Percentiles rank a stretch among this genome's conserved stretches.
phyloP scores from a whole-genome alignment of 106 monocot species.

The Phalaenopsis equestris region DNA sequence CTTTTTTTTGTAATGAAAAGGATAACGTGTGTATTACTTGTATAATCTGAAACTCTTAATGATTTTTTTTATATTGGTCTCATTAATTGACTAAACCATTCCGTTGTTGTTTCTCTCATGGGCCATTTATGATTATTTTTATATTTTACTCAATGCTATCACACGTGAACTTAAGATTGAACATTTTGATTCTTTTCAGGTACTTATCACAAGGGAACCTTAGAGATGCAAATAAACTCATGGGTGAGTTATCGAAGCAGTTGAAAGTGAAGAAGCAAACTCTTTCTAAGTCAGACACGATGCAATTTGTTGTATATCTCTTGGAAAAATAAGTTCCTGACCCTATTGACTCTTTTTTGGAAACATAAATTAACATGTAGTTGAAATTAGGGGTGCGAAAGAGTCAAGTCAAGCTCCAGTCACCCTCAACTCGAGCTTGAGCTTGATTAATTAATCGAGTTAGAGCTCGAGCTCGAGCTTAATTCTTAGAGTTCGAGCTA shows the following conservation, averaged over 20 bases:
- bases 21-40: not conserved
- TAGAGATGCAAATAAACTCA: slow-evolving; percentile 75
- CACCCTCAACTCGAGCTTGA: no score
- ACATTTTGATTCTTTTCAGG: slow-evolving; percentile 30
- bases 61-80: not conserved
- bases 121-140: not conserved
- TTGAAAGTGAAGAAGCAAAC: slow-evolving; percentile 37
- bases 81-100: not conserved
- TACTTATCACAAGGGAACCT: slow-evolving; percentile 85
- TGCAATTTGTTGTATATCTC: slow-evolving; percentile 69
- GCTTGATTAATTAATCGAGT: no score
- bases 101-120: not conserved
- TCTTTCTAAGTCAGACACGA: slow-evolving; percentile 58
- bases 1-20: no score
- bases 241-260: slow-evolving; percentile 63
- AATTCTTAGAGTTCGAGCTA: no score
- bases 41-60: not conserved
- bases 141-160: not conserved
- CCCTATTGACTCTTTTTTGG: not conserved
- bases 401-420: no score
- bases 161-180: not conserved
- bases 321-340: slow-evolving; percentile 55
- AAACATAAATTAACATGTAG: not conserved
- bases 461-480: no score
- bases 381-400: not conserved